Evolutionary conservation across 805 yeast genomes (phyloP), one percentile per base, ranked within the genome.

Genomic region (Metschnikowia peoriensis): DNA sequence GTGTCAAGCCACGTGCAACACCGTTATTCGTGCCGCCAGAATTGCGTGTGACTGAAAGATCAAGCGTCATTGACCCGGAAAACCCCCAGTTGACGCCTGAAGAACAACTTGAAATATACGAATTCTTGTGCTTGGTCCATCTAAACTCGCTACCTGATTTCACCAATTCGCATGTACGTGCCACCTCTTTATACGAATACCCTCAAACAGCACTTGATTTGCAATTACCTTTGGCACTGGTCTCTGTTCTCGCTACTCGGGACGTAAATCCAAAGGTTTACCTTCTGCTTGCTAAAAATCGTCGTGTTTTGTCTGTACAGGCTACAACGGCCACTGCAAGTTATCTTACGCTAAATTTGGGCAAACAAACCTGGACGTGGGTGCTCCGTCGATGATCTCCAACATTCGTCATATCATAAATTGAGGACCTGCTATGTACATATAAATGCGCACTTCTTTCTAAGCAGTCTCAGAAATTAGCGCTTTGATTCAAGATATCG

Each of bases 51-150:
- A 22, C 28, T 10, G 15, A 22, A 27, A 14, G 4, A 7, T 22
- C 28, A 10, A 12, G 32, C 15, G 29, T 22, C 8, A 41, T 6
- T 22, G 16, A 9, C 15, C 35, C 14, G 6, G 35, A 32, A 32
- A 10, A 9, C 10, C 35, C 35, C 14, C 14, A 1, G 4, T 15
- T 38, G 12, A 28, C 12, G 14, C 5, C 22, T 14, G 51, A 42
- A 0, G 49, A 41, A 11, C 38, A 34, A 10, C 44, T 17, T 11
- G 59, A 56, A 2, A n/a, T 56, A 9, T 56, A 56, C 28, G 63
- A 59, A 40, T 56, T 47, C 17, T 42, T 58, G 35, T 41, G 56
- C 15, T 46, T 59, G 47, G 46, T 56, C 16, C 63, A 59, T 39
- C 12, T 56, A 22, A 59, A 58, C 27, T 49, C 56, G 7, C 32